These are phyloP conservation scores for Malus orientalis DNA, from an alignment of 306 rosid species.

Conservation along the genomic window DNA sequence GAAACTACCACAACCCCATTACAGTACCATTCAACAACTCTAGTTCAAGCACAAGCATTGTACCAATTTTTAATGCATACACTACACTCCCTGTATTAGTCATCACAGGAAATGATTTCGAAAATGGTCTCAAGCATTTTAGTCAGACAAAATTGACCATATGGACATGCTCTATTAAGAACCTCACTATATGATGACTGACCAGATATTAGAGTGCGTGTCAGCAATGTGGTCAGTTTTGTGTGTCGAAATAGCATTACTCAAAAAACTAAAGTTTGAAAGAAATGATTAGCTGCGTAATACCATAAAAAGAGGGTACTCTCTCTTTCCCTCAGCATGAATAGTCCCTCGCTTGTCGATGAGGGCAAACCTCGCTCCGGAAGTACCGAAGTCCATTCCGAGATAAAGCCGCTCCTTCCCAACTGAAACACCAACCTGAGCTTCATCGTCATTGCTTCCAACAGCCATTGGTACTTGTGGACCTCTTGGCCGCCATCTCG, in stretches of 20 bases:
- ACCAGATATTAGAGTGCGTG: neutral
- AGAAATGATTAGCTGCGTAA: neutral
- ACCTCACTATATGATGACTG: too few species aligned
- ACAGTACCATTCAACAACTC: neutral
- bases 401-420: conserved; percentile 58
- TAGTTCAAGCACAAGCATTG: neutral
- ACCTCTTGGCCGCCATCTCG: conserved; percentile 3
- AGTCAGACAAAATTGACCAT: neutral
- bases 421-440: conserved; percentile 14
- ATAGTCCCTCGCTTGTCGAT: conserved; percentile 52
- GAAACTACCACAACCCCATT: neutral
- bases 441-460: conserved; percentile 13
- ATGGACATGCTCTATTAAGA: too few species aligned
- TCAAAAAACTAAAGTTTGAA: neutral
- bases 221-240: neutral
- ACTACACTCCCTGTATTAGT: neutral
- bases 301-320: conserved; percentile 60
- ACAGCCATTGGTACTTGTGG: conserved; percentile 37
- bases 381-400: conserved; percentile 89
- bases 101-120: neutral
- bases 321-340: conserved; percentile 68
- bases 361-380: conserved; percentile 78
- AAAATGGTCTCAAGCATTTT: neutral
- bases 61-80: neutral
- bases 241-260: neutral